Conservation (phyloP, 768 basidiomycete genomes). For the Boletus tylopilopsis region DNA sequence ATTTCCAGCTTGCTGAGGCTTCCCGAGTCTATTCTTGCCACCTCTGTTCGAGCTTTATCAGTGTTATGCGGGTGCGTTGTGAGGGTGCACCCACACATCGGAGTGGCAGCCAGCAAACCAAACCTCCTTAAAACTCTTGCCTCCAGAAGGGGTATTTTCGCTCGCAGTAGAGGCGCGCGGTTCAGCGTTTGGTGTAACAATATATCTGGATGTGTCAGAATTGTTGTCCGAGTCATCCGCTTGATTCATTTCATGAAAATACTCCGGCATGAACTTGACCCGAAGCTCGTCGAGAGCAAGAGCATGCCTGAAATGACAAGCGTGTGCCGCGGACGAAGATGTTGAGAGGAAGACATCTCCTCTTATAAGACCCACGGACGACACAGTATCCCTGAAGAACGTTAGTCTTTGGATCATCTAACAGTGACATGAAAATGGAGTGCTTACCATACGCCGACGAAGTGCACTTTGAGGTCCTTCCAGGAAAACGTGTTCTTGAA, state of each 20-base stretch:
- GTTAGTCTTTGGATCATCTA: neutral
- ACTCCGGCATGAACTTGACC: slow-evolving; percentile 49
- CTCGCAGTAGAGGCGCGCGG: no score
- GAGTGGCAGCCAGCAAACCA: slow-evolving; percentile 56
- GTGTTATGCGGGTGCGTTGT: no score
- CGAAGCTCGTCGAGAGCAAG: slow-evolving; percentile 15
- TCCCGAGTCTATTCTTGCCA: slow-evolving; percentile 21
- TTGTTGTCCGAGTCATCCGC: no score
- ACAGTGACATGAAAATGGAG: neutral
- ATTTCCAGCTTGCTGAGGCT: slow-evolving; percentile 20
- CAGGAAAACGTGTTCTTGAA: slow-evolving; percentile 41
- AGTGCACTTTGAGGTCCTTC: slow-evolving; percentile 3
- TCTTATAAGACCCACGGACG: slow-evolving; percentile 7
- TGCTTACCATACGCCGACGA: slow-evolving; percentile 4
- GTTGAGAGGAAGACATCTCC: slow-evolving; percentile 7
- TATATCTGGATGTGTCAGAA: slow-evolving; percentile 14
- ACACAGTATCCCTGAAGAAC: slow-evolving; percentile 10
- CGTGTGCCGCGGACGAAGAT: neutral
- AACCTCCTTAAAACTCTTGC: slow-evolving; percentile 64
- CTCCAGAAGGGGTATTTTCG: no score
- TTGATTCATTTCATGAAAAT: slow-evolving; percentile 29
- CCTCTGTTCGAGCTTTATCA: slow-evolving; percentile 13
- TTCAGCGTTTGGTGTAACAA: no score
- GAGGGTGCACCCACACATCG: slow-evolving; percentile 27
- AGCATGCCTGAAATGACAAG: slow-evolving; percentile 14